Evolutionary conservation across 2,329 filamentous ascomycete species (phyloP), one percentile per base, ranked within the genome.

Genomic region (Metarhizium guizhouense): DNA sequence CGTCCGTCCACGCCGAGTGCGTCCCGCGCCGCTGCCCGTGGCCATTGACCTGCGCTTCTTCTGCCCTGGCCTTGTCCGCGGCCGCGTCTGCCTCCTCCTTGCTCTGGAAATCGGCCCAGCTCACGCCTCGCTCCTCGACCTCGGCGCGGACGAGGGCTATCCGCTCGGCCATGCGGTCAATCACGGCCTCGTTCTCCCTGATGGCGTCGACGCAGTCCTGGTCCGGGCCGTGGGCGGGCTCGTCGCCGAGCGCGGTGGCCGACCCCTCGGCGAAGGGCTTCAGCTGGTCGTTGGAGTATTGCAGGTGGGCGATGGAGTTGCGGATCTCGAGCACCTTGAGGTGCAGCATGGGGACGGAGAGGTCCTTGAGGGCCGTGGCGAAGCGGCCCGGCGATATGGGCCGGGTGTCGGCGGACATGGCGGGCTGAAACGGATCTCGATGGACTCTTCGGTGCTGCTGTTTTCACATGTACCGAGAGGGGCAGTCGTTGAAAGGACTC

Each of bases 261-360:
- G 66, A 64, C 32, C 77, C 78, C 14, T 83, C 77, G 55, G 86
- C 85, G 63, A 82, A 90, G 38, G 86, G 86, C 55, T 79, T 76
- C 57, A 91, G 83, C 68, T 91, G 83, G 60, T 80, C 79, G 72
- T 91, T 92, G 60, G 84, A 88, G 68, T 84, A 84, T 64, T 85
- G 80, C 30, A 92, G 83, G 70, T 92, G 87, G 29, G 80, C 78
- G 66, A 91, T 85, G 63, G 78, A 83, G 78, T 90, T 91, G 67
- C 82, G 83, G 59, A 92, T 78, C 69, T 92, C 88, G 66, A 87
- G 81, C 57, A 86, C 81, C 71, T 91, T 91, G 70, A 87, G 77
- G 71, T 87, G 84, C 6, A 92, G 83, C 56, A 79, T 79, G 59
- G 80, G 77, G 61, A 85, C 68, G 45, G 86, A 81, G 55, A 92